Evolutionary conservation across 169 alveolate species (phyloP).

Genomic region (Babesia divergens): DNA sequence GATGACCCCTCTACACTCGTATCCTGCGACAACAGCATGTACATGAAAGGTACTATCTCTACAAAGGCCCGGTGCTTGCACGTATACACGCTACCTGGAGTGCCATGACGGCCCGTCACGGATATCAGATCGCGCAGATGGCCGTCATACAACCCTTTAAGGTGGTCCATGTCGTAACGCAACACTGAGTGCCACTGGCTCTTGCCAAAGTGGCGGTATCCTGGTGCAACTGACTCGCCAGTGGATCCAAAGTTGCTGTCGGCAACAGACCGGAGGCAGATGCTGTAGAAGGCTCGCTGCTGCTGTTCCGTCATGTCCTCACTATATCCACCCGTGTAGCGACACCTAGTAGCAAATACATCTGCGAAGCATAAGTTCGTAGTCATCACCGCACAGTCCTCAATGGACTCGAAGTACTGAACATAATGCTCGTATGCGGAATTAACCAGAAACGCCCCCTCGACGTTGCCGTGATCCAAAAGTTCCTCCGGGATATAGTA

Average conservation of each 20-base stretch:
- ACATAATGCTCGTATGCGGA: conserved; percentile 39
- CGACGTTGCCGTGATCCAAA: conserved; percentile 30
- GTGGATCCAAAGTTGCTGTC: conserved; percentile 32
- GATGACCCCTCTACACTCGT: neutral
- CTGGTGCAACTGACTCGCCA: neutral
- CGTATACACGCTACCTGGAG: neutral
- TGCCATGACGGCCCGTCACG: neutral
- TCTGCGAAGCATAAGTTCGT: conserved; percentile 43
- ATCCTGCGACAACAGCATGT: conserved; percentile 1
- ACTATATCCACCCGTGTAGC: neutral
- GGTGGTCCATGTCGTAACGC: conserved; percentile 22
- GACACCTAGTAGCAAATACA: neutral
- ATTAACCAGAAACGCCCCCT: conserved; percentile 20
- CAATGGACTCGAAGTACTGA: conserved; percentile 33
- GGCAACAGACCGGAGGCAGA: conserved; percentile 33
- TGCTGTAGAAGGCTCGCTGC: conserved; percentile 3
- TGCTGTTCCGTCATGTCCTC: neutral
- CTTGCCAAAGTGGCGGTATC: conserved; percentile 27
- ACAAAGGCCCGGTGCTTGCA: conserved; percentile 28
- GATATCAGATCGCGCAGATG: conserved; percentile 22
- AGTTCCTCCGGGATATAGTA: conserved; percentile 37
- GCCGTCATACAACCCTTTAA: conserved; percentile 30
- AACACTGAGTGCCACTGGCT: conserved; percentile 14
- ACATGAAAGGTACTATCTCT: conserved; percentile 47
- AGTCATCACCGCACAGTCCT: conserved; percentile 45